Percentiles rank a stretch among this genome's conserved stretches.
phyloP scores from a whole-genome alignment of 2,329 filamentous ascomycete species.

The Knufia fluminis region DNA sequence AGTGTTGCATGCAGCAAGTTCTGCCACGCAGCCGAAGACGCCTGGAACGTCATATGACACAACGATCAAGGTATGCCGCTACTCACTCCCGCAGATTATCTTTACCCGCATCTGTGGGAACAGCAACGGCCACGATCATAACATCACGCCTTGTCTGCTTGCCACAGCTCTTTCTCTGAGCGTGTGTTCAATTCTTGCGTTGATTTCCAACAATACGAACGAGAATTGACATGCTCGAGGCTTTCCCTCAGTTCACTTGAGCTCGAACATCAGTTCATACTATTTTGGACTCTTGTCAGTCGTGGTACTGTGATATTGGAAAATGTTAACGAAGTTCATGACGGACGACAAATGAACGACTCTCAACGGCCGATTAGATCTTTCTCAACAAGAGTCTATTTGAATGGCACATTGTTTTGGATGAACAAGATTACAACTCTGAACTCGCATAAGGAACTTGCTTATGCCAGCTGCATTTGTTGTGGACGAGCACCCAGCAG shows the following conservation, averaged over 20 bases:
- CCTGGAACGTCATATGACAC: slow-evolving; percentile 78
- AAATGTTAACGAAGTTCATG: too few species aligned
- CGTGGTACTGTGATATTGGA: too few species aligned
- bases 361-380: not conserved
- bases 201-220: slow-evolving; percentile 79
- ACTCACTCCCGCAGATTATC: slow-evolving; percentile 3
- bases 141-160: slow-evolving; percentile 54
- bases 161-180: slow-evolving; percentile 47
- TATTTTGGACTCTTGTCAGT: not conserved
- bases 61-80: slow-evolving; percentile 38
- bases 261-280: not conserved
- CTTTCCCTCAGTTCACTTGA: slow-evolving; percentile 22
- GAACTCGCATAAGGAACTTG: too few species aligned
- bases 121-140: slow-evolving; percentile 49
- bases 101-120: slow-evolving; percentile 12
- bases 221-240: slow-evolving; percentile 58
- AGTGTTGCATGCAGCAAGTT: slow-evolving; percentile 99
- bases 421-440: not conserved
- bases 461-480: too few species aligned
- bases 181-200: slow-evolving; percentile 54
- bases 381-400: not conserved
- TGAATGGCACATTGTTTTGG: too few species aligned
- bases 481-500: too few species aligned
- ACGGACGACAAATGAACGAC: too few species aligned
- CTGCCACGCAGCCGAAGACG: slow-evolving; percentile 94